Evolutionary conservation across 371 early-diverging fungal species (phyloP).

Genomic region (Paraphysoderma sedebokerense): DNA sequence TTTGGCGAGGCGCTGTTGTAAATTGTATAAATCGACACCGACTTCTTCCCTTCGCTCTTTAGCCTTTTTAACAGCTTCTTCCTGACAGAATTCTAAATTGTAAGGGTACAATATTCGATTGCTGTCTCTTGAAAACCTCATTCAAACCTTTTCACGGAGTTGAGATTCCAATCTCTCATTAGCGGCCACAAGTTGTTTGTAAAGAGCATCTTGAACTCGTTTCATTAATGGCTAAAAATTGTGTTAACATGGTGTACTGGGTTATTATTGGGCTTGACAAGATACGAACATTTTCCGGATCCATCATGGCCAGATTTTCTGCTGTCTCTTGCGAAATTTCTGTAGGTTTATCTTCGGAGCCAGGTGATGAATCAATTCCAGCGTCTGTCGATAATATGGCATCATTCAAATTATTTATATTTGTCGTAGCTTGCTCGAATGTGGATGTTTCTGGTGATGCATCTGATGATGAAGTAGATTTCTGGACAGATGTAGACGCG

Average conservation of each 20-base stretch:
- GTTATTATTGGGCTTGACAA: background rate
- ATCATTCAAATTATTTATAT: too few species aligned
- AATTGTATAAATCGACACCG: conserved; percentile 30
- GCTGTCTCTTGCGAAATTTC: conserved; percentile 6
- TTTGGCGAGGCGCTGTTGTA: conserved; percentile 32
- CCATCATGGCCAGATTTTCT: conserved; percentile 14
- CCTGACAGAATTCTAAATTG: conserved; percentile 6
- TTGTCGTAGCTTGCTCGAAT: too few species aligned
- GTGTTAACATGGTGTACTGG: background rate
- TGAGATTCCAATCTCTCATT: conserved; percentile 16
- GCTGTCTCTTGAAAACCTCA: background rate
- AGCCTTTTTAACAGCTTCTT: conserved; percentile 18
- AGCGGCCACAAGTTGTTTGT: conserved; percentile 18
- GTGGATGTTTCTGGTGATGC: too few species aligned
- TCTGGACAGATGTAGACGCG: too few species aligned
- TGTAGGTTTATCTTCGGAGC: background rate
- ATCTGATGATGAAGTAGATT: too few species aligned
- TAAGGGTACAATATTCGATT: background rate
- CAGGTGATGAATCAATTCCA: too few species aligned
- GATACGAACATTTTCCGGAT: conserved; percentile 18
- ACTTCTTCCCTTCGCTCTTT: conserved; percentile 20
- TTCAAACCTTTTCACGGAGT: conserved; percentile 26
- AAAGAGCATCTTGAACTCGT: conserved; percentile 28
- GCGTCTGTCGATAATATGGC: too few species aligned
- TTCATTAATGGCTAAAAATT: conserved; percentile 24